Base-by-base conservation (phyloP, 768 basidiomycete genomes). In the Mycena haematopus region DNA sequence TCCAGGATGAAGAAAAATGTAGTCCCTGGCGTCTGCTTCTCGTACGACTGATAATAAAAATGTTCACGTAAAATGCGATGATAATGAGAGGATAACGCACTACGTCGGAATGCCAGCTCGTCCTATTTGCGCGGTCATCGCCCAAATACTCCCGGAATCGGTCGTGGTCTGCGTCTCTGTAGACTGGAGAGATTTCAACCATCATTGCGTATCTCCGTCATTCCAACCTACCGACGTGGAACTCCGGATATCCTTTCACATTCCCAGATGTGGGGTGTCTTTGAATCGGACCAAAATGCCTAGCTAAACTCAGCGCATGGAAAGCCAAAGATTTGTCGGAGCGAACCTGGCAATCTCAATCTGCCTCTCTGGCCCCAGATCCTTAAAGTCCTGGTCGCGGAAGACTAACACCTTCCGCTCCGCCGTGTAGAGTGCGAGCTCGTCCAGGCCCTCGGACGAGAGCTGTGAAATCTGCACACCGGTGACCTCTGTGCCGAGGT, bases 361-460 rank as follows among this genome's bases (percentile, higher is more conserved):
- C 64, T 85, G 85, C 57, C 76, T 71, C 44, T 86, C 83, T 9
- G 82, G 76, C 1, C 75, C 73, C n/a, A 86, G 62, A 63, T 85
- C 84, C 73, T 85, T 86, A 75, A 87, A 86, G 71, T 87, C 82
- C 65, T 87, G 86, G 72, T 86, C 80, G 21, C 85, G 80, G 78
- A 86, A 85, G 7, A 85, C 52, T 11, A 87, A 69, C 35, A 86
- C 77, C 71, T 84, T 85, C 46, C 84, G 70, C 71, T 86, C 80
- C 1, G 82, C 85, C 38, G 82, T 75, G 60, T 75, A 79, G 6
- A 85, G 75, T 6, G 83, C 84, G 31, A 85, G 79, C 66, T 84
- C 84, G 64, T 86, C 79, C 7, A 86, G 77, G 1, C 85, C 85
- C 54, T 80, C 83, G 45, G 79, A 76, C 62, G 73, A 74, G 51